A percentile compares a stretch with the other conserved stretches of the same genome.
Evolutionary conservation across 352 stramenopile genomes (phyloP).

Genomic region (Plasmopara viticola): DNA sequence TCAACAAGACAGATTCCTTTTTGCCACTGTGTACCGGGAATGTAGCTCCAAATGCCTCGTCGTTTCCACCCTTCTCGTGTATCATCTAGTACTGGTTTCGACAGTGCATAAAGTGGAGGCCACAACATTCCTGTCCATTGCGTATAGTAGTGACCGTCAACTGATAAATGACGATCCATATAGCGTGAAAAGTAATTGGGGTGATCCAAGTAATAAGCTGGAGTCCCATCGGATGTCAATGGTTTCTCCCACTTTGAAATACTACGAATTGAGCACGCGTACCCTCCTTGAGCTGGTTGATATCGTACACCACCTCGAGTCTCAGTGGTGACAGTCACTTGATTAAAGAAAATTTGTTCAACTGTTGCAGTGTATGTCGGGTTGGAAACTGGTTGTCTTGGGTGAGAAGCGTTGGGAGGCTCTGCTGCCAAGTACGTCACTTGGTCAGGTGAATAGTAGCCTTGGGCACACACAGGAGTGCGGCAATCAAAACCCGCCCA

Average conservation of each 20-base stretch:
- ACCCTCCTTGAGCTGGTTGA: slow-evolving; percentile 83
- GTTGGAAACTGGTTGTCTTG: slow-evolving; percentile 55
- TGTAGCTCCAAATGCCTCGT: slow-evolving; percentile 66
- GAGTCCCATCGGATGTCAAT: slow-evolving; percentile 35
- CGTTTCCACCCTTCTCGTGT: slow-evolving; percentile 90
- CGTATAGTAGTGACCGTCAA: slow-evolving; percentile 82
- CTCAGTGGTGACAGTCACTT: slow-evolving; percentile 27
- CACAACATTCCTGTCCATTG: slow-evolving; percentile 89
- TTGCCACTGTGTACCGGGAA: slow-evolving; percentile 70
- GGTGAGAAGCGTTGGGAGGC: slow-evolving; percentile 34
- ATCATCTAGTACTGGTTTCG: slow-evolving; percentile 71
- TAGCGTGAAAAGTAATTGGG: slow-evolving; percentile 96
- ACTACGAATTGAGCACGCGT: slow-evolving; percentile 91
- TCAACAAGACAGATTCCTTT: slow-evolving; percentile 93
- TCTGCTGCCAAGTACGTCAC: slow-evolving; percentile 68
- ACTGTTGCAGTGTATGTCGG: slow-evolving; percentile 47
- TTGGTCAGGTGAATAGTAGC: slow-evolving; percentile 87
- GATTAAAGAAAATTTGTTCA: slow-evolving; percentile 51
- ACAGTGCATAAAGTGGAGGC: slow-evolving; percentile 87
- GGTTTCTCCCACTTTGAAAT: slow-evolving; percentile 94
- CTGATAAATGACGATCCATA: slow-evolving; percentile 86
- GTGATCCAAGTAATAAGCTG: slow-evolving; percentile 85
- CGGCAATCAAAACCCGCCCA: slow-evolving; percentile 97
- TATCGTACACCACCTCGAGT: slow-evolving; percentile 55
- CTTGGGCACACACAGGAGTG: slow-evolving; percentile 90